Evolutionary conservation across 176 grass and related monocot genomes (phyloP), one percentile per base, ranked within the genome.

Genomic region (Oryza nivara): DNA sequence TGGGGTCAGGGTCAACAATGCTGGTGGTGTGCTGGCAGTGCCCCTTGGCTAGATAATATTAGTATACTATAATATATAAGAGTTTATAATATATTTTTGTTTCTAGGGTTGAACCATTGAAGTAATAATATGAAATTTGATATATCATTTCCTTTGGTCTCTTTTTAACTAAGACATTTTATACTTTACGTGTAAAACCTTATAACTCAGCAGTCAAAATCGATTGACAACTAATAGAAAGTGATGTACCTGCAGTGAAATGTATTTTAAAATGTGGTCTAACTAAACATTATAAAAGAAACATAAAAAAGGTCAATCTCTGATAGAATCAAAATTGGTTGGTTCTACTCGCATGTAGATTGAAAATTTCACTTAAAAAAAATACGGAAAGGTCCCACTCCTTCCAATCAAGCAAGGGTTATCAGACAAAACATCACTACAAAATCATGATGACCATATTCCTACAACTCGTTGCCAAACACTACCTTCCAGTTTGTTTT

Each of bases 401-500:
- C 28, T 69, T 67, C 35, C 54, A 72, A 74, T 9, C 46, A 81
- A 63, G 46, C 69, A 85, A 77, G 71, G 54, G 26, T 71, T 28
- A 82, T 43, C 46, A 44, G 79, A 89, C 78, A 87, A 86, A 92
- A 41, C 49, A 9, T 66, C 76, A 81, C 84, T 81, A 77, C 65
- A 74, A 92, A 72, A 73, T 81, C 74, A 80, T 54, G 72, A 80
- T 73, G 70, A 38, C 74, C 72, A 69, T 86, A 90, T 90, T 90
- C 88, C 72, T 60, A 64, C 74, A 77, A 77, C 46, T 84, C 72
- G 25, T 23, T 54, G 84, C 91, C 91, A 92, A 92, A 76, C 81
- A 71, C 76, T 87, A 90, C 67, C 54, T 30, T 86, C 88, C 84
- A 90, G 11, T 26, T 6, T 52, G 61, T 5, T 65, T 92, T 87